A percentile compares a stretch with the other conserved stretches of the same genome.
phyloP scores from a whole-genome alignment of 257 asterid genomes.

The Leonotis leonurus region DNA sequence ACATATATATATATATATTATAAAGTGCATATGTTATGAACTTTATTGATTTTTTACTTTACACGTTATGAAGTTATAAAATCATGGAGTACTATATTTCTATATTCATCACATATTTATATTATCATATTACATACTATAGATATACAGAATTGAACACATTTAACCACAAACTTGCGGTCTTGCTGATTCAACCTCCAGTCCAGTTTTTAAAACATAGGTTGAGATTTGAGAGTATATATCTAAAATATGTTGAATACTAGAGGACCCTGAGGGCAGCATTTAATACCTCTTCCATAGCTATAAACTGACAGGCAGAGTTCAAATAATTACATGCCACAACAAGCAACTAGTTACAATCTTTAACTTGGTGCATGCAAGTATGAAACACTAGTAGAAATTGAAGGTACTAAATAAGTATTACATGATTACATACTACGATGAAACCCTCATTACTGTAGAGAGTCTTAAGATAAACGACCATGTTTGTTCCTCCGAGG shows the following conservation, averaged over 20 bases:
- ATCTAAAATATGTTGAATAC: background rate
- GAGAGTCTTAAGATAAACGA: background rate
- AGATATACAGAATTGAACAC: no score
- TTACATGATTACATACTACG: background rate
- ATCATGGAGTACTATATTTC: no score
- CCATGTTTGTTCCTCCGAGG: background rate
- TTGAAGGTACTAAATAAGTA: background rate
- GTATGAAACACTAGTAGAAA: background rate
- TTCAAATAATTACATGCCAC: background rate
- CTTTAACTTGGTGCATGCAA: background rate
- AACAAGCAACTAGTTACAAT: background rate
- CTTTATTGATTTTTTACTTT: no score
- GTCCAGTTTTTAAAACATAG: no score
- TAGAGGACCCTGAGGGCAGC: background rate
- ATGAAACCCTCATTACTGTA: background rate
- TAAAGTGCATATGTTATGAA: no score
- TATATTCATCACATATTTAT: no score
- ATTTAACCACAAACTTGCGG: no score
- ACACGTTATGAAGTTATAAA: no score
- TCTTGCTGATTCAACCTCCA: no score
- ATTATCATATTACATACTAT: no score
- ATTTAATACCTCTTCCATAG: background rate
- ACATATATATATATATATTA: no score
- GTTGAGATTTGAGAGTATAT: background rate
- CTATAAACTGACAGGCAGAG: background rate